phyloP scores from a whole-genome alignment of 2,329 filamentous ascomycete species.

The Clonostachys byssicola region DNA sequence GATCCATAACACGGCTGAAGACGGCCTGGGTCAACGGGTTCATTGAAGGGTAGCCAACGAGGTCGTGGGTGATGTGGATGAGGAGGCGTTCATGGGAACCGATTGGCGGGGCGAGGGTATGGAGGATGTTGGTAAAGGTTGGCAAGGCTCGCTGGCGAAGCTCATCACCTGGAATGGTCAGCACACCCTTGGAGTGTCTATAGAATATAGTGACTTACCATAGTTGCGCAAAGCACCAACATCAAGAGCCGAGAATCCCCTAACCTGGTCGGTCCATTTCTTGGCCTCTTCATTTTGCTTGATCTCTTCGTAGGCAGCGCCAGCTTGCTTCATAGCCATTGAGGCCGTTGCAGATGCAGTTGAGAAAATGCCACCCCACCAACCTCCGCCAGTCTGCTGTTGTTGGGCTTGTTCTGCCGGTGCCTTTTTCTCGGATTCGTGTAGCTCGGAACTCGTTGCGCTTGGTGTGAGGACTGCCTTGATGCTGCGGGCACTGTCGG shows the following conservation, averaged over 20 bases:
- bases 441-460: slow-evolving; percentile 57
- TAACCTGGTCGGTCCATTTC: slow-evolving; percentile 92
- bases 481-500: slow-evolving; percentile 69
- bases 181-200: background rate
- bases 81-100: slow-evolving; percentile 94
- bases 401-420: slow-evolving; percentile 35
- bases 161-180: slow-evolving; percentile 66
- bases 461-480: slow-evolving; percentile 70
- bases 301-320: slow-evolving; percentile 90
- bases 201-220: slow-evolving; percentile 15
- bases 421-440: slow-evolving; percentile 51
- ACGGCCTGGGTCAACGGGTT: slow-evolving; percentile 89
- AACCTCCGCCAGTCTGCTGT: slow-evolving; percentile 58
- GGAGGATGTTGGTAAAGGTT: slow-evolving; percentile 90
- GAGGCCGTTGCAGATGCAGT: slow-evolving; percentile 79
- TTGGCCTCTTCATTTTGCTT: slow-evolving; percentile 95
- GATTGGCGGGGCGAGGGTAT: slow-evolving; percentile 93
- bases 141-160: slow-evolving; percentile 82
- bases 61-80: slow-evolving; percentile 96
- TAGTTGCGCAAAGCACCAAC: slow-evolving; percentile 65
- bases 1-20: slow-evolving; percentile 96
- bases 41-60: slow-evolving; percentile 89
- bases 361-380: slow-evolving; percentile 85
- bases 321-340: slow-evolving; percentile 86
- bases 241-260: slow-evolving; percentile 58